Evolutionary conservation across 2,329 filamentous ascomycete genomes (phyloP).

Genomic region (Neocucurbitaria cava): DNA sequence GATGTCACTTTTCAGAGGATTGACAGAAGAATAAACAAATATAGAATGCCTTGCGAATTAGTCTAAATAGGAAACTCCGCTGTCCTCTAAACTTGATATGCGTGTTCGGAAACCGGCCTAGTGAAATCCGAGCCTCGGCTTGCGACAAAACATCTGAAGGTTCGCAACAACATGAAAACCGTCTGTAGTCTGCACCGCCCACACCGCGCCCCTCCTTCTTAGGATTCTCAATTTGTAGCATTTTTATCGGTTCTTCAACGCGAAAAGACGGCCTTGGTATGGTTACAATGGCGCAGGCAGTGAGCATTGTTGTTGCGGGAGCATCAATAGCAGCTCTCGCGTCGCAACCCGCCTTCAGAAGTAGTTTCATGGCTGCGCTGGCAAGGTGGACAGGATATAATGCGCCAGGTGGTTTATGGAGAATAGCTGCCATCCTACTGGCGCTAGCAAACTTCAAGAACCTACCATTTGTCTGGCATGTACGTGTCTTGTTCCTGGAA

Average conservation of each 20-base stretch:
- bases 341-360: constrained; percentile 28
- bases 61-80: neutral
- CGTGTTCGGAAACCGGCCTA: neutral
- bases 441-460: constrained; percentile 72
- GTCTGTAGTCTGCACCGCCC: neutral
- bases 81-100: neutral
- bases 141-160: constrained; percentile 1
- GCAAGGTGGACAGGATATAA: constrained; percentile 37
- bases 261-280: constrained; percentile 2
- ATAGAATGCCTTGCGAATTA: neutral
- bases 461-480: constrained; percentile 77
- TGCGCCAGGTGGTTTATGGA: constrained; percentile 44
- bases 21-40: neutral
- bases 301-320: constrained; percentile 27
- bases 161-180: neutral
- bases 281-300: constrained; percentile 26
- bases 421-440: constrained; percentile 42
- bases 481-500: constrained; percentile 53
- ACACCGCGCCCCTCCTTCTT: neutral
- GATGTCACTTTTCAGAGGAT: no score
- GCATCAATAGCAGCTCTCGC: constrained; percentile 32
- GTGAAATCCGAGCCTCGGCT: constrained; percentile 14
- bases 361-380: constrained; percentile 15
- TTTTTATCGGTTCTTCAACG: neutral
- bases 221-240: neutral